These are phyloP conservation scores for Corylus americana DNA, from an alignment of 306 rosid species.

Conservation along the genomic window DNA sequence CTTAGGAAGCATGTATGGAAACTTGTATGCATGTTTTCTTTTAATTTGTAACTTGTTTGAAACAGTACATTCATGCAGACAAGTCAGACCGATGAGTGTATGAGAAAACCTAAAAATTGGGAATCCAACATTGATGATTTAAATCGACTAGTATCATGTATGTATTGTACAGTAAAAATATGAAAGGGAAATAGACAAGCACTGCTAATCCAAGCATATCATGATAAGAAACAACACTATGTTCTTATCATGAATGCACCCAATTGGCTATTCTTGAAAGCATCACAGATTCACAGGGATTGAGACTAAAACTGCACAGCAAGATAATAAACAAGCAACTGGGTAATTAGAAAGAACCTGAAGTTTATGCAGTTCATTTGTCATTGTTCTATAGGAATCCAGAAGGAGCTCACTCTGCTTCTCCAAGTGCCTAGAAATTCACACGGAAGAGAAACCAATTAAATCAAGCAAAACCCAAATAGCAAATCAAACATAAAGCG, in stretches of 20 bases:
- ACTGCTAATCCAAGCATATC: not conserved
- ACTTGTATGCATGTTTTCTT: not conserved
- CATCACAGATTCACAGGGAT: not conserved
- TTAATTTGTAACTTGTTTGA: not conserved
- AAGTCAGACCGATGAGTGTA: not conserved
- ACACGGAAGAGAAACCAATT: not conserved
- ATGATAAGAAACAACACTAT: not conserved
- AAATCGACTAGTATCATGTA: no score
- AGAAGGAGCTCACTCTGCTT: constrained; percentile 52
- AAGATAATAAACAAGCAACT: not conserved
- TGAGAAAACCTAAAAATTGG: not conserved
- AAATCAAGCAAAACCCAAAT: not conserved
- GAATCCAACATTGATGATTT: not conserved
- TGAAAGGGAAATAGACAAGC: not conserved
- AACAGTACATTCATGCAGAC: not conserved
- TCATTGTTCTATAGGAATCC: constrained; percentile 45
- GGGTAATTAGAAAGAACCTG: constrained; percentile 31
- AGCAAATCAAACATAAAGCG: not conserved
- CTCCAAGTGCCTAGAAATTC: constrained; percentile 50
- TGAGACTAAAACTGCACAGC: not conserved
- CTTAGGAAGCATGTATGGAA: not conserved
- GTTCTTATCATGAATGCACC: no score
- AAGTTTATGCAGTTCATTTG: constrained; percentile 48
- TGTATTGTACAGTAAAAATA: not conserved
- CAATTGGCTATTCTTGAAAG: not conserved